A percentile compares a stretch with the other conserved stretches of the same genome.
These are phyloP conservation scores for Sodiomyces alkalinus DNA, from an alignment of 2,329 filamentous ascomycete genomes.

Conservation along the genomic window DNA sequence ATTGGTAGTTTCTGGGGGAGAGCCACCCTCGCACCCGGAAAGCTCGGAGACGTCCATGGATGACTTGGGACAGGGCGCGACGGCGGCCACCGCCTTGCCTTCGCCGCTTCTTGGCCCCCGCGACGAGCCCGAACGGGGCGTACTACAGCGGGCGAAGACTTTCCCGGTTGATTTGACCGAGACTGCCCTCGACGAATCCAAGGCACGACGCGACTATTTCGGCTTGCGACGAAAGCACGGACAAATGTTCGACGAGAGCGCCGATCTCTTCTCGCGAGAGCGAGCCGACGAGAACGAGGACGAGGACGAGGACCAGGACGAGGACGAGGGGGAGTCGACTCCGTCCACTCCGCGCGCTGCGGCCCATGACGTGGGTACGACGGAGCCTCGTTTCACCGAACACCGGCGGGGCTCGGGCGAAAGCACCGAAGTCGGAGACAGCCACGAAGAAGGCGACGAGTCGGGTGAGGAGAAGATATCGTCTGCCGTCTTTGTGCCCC, in stretches of 20 bases:
- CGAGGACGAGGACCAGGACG: slow-evolving; percentile 2
- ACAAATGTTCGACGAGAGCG: slow-evolving; percentile 8
- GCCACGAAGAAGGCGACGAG: slow-evolving; percentile 35
- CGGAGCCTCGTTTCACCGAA: slow-evolving; percentile 5
- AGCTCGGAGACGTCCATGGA: slow-evolving; percentile 7
- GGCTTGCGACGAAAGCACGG: slow-evolving; percentile 7
- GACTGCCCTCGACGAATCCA: slow-evolving; percentile 7
- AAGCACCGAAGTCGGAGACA: slow-evolving; percentile 21
- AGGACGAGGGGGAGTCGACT: too few relatives aligned
- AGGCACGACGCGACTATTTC: slow-evolving; percentile 8
- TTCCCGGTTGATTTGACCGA: slow-evolving; percentile 7
- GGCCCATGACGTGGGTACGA: too few relatives aligned
- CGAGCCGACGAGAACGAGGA: slow-evolving; percentile 3
- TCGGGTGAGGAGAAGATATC: slow-evolving; percentile 76
- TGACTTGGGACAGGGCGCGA: slow-evolving; percentile 6
- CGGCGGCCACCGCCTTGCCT: slow-evolving; percentile 3
- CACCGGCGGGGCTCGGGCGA: slow-evolving; percentile 21
- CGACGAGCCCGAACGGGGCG: slow-evolving; percentile 7
- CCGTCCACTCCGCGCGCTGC: too few relatives aligned
- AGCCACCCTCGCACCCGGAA: slow-evolving; percentile 7
- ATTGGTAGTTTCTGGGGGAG: too few relatives aligned
- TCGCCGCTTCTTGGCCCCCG: slow-evolving; percentile 10
- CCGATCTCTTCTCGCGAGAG: slow-evolving; percentile 3
- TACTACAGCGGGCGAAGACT: slow-evolving; percentile 5
- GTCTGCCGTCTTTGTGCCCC: slow-evolving; percentile 70